These are phyloP conservation scores for Trichomonascaceae sp. DNA, from an alignment of 1,139 yeast genomes.

Conservation along the genomic window DNA sequence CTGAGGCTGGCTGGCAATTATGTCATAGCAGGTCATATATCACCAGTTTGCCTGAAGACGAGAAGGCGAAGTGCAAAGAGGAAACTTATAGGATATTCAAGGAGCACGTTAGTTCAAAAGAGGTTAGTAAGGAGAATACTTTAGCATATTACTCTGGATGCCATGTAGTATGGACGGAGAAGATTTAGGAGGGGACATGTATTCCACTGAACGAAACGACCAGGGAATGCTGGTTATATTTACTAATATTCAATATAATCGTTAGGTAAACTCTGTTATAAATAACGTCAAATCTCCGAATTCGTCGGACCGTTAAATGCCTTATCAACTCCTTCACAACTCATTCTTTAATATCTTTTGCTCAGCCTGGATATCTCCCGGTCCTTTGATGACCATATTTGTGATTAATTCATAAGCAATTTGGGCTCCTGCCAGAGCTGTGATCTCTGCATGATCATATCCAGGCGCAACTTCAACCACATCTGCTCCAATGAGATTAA, in stretches of 20 bases:
- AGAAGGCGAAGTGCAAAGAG: conserved; percentile 33
- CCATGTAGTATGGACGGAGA: conserved; percentile 18
- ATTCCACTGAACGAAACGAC: too few relatives aligned
- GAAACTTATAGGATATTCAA: conserved; percentile 31
- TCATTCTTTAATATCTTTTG: conserved; percentile 12
- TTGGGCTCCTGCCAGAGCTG: conserved; percentile 75
- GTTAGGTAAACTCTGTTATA: too few relatives aligned
- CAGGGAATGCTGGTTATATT: too few relatives aligned
- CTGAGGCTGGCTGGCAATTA: conserved; percentile 41
- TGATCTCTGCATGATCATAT: conserved; percentile 65
- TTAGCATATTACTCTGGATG: conserved; percentile 15
- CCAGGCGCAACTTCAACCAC: conserved; percentile 76
- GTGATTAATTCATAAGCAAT: conserved; percentile 39
- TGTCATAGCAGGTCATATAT: conserved; percentile 59
- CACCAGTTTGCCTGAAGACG: conserved; percentile 40
- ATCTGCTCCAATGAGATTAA: conserved; percentile 71
- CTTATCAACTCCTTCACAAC: conserved; percentile 5
- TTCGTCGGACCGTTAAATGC: too few relatives aligned
- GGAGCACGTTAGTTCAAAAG: conserved; percentile 7
- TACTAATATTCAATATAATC: too few relatives aligned
- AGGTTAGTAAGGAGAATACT: conserved; percentile 12
- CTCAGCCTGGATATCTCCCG: conserved; percentile 4
- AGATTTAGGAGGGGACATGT: too few relatives aligned
- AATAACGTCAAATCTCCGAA: too few relatives aligned
- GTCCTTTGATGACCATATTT: conserved; percentile 23